These are phyloP conservation scores for Rhizopogon sp. DNA, from an alignment of 768 basidiomycete genomes.

Conservation along the genomic window DNA sequence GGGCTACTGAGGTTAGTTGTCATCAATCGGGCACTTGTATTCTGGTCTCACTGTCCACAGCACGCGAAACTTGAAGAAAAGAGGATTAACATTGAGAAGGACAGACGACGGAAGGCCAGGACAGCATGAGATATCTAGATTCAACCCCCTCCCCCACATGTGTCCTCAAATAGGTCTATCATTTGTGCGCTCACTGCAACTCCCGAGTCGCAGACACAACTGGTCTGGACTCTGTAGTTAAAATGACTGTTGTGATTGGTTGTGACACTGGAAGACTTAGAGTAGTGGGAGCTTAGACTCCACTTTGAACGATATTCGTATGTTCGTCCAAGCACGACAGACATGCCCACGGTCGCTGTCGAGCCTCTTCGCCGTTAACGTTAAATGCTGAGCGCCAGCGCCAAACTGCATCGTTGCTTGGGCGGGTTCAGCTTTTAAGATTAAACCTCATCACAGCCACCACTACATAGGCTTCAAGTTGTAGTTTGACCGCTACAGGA, in stretches of 20 bases:
- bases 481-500: neutral
- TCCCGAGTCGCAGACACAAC: too few species aligned
- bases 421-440: neutral
- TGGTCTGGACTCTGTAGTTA: neutral
- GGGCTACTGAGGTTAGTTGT: constrained; percentile 66
- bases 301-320: too few species aligned
- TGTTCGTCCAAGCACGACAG: neutral
- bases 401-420: constrained; percentile 1
- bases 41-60: constrained; percentile 31
- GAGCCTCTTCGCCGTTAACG: neutral
- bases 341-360: constrained; percentile 7
- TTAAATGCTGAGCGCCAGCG: constrained; percentile 5
- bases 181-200: neutral
- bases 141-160: neutral
- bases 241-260: neutral
- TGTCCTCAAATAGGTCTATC: neutral
- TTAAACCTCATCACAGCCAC: constrained; percentile 1
- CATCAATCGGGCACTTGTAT: neutral
- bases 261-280: neutral
- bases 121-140: constrained; percentile 2
- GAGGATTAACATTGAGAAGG: constrained; percentile 49
- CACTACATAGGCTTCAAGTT: neutral
- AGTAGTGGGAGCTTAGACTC: neutral
- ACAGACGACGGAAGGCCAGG: constrained; percentile 39
- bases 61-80: constrained; percentile 56